A percentile compares a stretch with the other conserved stretches of the same genome.
Conservation (phyloP, 1,139 yeast genomes). For the Magnusiomyces tetraspermus region DNA sequence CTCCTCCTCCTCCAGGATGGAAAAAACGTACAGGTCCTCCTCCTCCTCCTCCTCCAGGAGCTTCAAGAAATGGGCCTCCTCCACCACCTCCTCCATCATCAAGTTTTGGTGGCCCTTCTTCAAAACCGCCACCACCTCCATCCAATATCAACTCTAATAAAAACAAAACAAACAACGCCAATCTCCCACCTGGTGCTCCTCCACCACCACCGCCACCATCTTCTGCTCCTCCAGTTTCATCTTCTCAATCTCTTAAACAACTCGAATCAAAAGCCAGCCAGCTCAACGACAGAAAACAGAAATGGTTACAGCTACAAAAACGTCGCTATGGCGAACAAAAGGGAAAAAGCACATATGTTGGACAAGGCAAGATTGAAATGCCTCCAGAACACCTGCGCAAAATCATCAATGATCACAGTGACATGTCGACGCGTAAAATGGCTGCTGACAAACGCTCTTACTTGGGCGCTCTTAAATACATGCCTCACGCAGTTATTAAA, state of each 20-base stretch:
- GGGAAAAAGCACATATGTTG: constrained; percentile 37
- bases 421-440: constrained; percentile 67
- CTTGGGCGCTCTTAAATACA: constrained; percentile 81
- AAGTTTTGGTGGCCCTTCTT: constrained; percentile 28
- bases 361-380: constrained; percentile 67
- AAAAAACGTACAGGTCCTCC: constrained; percentile 16
- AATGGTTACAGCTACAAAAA: constrained; percentile 64
- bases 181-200: constrained; percentile 17
- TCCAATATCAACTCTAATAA: constrained; percentile 5
- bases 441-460: constrained; percentile 86
- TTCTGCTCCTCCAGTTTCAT: constrained; percentile 1
- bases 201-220: constrained; percentile 18
- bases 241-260: constrained; percentile 4
- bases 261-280: constrained; percentile 14
- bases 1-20: constrained; percentile 24
- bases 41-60: constrained; percentile 29
- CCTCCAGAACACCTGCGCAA: constrained; percentile 92
- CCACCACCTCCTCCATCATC: constrained; percentile 29
- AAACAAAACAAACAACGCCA: constrained; percentile 11
- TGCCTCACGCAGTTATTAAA: constrained; percentile 92
- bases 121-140: constrained; percentile 20
- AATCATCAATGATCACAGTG: constrained; percentile 77
- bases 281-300: constrained; percentile 39
- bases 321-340: constrained; percentile 37
- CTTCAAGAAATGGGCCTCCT: constrained; percentile 10